phyloP scores from a whole-genome alignment of 805 yeast genomes.

The Ogataea methylovora region DNA sequence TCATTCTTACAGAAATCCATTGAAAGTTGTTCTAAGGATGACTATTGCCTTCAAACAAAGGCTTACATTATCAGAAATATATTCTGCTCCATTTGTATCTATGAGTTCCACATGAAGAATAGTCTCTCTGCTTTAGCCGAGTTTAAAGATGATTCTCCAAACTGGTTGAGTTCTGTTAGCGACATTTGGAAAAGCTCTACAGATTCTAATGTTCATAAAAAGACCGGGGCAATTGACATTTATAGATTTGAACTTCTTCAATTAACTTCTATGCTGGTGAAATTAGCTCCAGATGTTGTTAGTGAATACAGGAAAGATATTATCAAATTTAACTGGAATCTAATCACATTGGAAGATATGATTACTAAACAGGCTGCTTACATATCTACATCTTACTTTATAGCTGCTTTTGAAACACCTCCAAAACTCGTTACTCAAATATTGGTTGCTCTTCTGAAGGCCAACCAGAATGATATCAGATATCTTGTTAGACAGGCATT shows the following conservation, averaged over 20 bases:
- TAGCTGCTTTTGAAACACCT: slow-evolving; percentile 83
- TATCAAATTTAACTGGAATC: slow-evolving; percentile 92
- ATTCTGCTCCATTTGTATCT: slow-evolving; percentile 57
- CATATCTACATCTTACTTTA: slow-evolving; percentile 78
- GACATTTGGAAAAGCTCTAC: slow-evolving; percentile 66
- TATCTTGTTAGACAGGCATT: slow-evolving; percentile 80
- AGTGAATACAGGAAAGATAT: slow-evolving; percentile 69
- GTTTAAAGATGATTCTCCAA: slow-evolving; percentile 23
- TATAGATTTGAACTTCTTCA: slow-evolving; percentile 75
- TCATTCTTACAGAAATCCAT: slow-evolving; percentile 45
- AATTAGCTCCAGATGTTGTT: slow-evolving; percentile 54
- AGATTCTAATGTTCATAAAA: slow-evolving; percentile 41
- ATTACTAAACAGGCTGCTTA: slow-evolving; percentile 90
- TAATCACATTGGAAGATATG: slow-evolving; percentile 80
- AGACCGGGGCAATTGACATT: slow-evolving; percentile 65
- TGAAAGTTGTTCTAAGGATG: slow-evolving; percentile 38
- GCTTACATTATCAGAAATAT: slow-evolving; percentile 55
- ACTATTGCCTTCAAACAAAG: slow-evolving; percentile 41
- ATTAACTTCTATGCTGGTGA: slow-evolving; percentile 68
- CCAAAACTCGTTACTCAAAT: slow-evolving; percentile 83
- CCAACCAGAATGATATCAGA: slow-evolving; percentile 81
- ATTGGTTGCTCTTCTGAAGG: slow-evolving; percentile 79
- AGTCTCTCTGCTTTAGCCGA: slow-evolving; percentile 16
- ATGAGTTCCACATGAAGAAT: slow-evolving; percentile 46
- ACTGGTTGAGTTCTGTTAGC: slow-evolving; percentile 62